phyloP scores from a whole-genome alignment of 257 asterid genomes.

The Salvia hispanica region DNA sequence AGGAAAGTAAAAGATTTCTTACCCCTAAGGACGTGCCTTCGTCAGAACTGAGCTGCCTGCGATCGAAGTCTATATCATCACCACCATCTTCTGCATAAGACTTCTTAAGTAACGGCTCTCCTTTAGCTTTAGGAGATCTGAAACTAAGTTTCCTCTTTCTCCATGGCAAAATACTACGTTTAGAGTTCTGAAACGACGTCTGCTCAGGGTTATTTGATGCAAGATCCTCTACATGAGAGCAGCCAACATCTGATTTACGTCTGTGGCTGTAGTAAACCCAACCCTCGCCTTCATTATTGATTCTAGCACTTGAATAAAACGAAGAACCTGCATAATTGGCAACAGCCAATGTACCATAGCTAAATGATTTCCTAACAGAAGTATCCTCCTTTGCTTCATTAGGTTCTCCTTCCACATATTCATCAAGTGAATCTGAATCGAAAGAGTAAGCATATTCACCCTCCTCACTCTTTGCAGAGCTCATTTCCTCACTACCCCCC shows the following conservation, averaged over 20 bases:
- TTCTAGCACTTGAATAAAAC: slow-evolving; percentile 51
- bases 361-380: slow-evolving; percentile 75
- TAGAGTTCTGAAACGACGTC: slow-evolving; percentile 47
- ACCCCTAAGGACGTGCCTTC: slow-evolving; percentile 75
- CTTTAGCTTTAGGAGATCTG: slow-evolving; percentile 86
- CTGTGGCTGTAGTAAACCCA: slow-evolving; percentile 91
- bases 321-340: slow-evolving; percentile 76
- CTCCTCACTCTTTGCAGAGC: slow-evolving; percentile 81
- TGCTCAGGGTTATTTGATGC: slow-evolving; percentile 48
- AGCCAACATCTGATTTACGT: slow-evolving; percentile 71
- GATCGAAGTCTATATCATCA: slow-evolving; percentile 91
- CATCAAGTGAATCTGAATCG: slow-evolving; percentile 74
- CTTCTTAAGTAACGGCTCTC: slow-evolving; percentile 93
- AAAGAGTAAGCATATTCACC: slow-evolving; percentile 80
- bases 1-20: slow-evolving; percentile 33
- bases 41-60: slow-evolving; percentile 92
- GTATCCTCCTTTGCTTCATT: slow-evolving; percentile 65
- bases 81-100: slow-evolving; percentile 97
- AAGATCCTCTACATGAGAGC: slow-evolving; percentile 49
- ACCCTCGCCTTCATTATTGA: slow-evolving; percentile 65
- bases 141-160: slow-evolving; percentile 87
- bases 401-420: slow-evolving; percentile 72
- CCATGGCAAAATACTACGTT: slow-evolving; percentile 93
- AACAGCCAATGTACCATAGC: slow-evolving; percentile 82
- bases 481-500: slow-evolving; percentile 73